Conservation (phyloP, 805 yeast species). For the Candida xyloterini region DNA sequence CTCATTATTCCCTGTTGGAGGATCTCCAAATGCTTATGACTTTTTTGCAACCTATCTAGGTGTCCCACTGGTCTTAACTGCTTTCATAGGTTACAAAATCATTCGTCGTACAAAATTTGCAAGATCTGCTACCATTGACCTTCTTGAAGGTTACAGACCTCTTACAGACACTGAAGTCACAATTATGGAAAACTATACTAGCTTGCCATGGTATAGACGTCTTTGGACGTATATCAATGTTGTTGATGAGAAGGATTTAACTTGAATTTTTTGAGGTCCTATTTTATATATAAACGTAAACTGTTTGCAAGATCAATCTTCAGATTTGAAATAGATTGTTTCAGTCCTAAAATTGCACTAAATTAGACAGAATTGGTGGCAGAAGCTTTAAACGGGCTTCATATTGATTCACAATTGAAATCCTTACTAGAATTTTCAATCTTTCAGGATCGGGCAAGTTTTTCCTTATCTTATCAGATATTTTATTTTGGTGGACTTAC, state of each 20-base stretch:
- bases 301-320: too few species aligned
- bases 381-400: too few species aligned
- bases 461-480: too few species aligned
- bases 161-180: constrained; percentile 7
- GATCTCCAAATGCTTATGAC: constrained; percentile 11
- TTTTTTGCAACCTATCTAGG: constrained; percentile 12
- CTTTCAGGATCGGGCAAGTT: too few species aligned
- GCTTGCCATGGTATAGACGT: constrained; percentile 11
- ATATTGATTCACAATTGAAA: too few species aligned
- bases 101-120: constrained; percentile 8
- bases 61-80: constrained; percentile 8
- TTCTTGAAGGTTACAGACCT: constrained; percentile 12
- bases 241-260: constrained; percentile 8
- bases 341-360: too few species aligned
- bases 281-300: too few species aligned
- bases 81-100: constrained; percentile 7
- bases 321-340: too few species aligned
- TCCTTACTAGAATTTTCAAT: too few species aligned
- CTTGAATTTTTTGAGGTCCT: not conserved
- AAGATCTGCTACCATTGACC: constrained; percentile 6
- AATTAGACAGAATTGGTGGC: too few species aligned
- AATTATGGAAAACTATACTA: constrained; percentile 8
- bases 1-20: constrained; percentile 13
- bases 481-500: too few species aligned
- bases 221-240: constrained; percentile 13